Percentiles rank a stretch among this genome's conserved stretches.
Evolutionary conservation across 2,329 filamentous ascomycete species (phyloP).

Genomic region (Periconia digitata): DNA sequence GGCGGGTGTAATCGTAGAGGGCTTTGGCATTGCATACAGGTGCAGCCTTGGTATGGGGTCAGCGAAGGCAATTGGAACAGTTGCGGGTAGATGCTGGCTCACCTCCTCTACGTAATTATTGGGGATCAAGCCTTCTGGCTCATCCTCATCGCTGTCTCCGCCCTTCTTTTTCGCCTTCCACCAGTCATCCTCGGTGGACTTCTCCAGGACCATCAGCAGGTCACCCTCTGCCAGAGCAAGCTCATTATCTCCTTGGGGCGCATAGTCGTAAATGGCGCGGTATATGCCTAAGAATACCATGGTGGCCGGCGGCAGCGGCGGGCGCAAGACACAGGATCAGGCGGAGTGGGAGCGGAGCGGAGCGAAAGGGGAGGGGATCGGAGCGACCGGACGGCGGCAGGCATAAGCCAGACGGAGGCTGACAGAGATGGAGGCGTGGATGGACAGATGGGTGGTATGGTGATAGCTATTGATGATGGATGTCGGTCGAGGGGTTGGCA

Average conservation of each 20-base stretch:
- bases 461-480: slow-evolving; percentile 3
- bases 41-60: slow-evolving; percentile 54
- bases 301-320: slow-evolving; percentile 16
- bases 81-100: slow-evolving; percentile 38
- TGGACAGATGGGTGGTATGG: slow-evolving; percentile 26
- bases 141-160: slow-evolving; percentile 78
- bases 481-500: neutral
- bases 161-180: slow-evolving; percentile 94
- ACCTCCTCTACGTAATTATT: slow-evolving; percentile 97
- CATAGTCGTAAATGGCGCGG: slow-evolving; percentile 90
- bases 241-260: slow-evolving; percentile 82
- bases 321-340: slow-evolving; percentile 14
- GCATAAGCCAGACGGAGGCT: slow-evolving; percentile 33
- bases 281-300: slow-evolving; percentile 96
- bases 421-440: slow-evolving; percentile 21
- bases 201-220: slow-evolving; percentile 84
- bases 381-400: slow-evolving; percentile 18
- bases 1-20: slow-evolving; percentile 96
- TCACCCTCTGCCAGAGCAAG: slow-evolving; percentile 83
- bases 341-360: neutral
- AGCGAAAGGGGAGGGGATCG: slow-evolving; percentile 8
- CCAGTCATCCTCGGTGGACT: slow-evolving; percentile 76
- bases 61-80: slow-evolving; percentile 7
- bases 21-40: slow-evolving; percentile 74
- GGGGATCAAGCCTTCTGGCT: slow-evolving; percentile 86